Base-by-base conservation (phyloP, 306 rosid species). In the Cucurbita argyrosperma region DNA sequence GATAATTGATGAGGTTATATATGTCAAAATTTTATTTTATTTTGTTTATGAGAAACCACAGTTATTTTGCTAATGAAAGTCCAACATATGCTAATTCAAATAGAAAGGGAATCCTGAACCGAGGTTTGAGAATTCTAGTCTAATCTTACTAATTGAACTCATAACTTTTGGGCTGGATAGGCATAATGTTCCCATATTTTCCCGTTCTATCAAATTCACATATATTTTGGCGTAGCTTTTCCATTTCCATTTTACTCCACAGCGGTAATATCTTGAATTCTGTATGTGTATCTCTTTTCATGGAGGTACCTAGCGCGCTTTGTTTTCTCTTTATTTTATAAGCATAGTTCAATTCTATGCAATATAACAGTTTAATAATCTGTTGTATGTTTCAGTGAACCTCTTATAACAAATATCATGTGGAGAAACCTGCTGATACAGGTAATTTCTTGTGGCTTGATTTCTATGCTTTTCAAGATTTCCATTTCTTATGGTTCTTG, bases 361-460 rank as follows among this genome's bases (percentile, higher is more conserved):
- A 45, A 74, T 35, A 60, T 74, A 40, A 50, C 62, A 10, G 61
- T 49, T 39, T 38, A 59, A 42, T 16, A 69, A 37, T 57, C 26
- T 76, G 66, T 7, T 59, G 54, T 68, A 30, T 68, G 84, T 74
- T 71, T 26, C 90, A 93, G 98, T 46, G 98, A 94, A 76, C 95
- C 98, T 57, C 96, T 94, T 8, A 80, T 94, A 60, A 85, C 98
- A 62, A 94, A 94, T 76, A 83, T 94, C 57, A 89, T 94, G 97
- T 90, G 98, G 98, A 89, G 98, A 83, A 94, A 94, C 77, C 80
- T 94, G 82, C 77, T 90, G 77, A 65, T 94, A 69, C 98, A 94
- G 97, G 98, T 90, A 83, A 68, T 16, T 23, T 42, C 38, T 76
- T 77, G 70, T 72, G 66, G 82, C 77, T 35, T 59, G 47, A 68